Conservation (phyloP, 202 grass and related monocot species). For the Cymbopogon flexuosus region DNA sequence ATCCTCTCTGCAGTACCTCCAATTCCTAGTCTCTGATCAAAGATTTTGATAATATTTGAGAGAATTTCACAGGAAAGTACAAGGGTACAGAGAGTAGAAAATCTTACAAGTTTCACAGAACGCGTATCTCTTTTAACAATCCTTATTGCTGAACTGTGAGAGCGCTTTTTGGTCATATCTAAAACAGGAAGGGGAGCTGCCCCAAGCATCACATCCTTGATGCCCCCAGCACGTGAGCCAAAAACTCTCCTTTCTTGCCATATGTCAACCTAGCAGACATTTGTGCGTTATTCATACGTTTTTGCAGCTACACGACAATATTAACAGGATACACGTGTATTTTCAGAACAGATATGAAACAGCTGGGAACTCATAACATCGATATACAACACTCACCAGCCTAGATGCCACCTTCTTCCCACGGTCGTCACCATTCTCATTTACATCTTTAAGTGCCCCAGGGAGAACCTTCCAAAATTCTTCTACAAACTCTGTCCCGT, state of each 20-base stretch:
- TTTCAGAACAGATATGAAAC: constrained; percentile 26
- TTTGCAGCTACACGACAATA: neutral
- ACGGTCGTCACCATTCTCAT: constrained; percentile 67
- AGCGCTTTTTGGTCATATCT: constrained; percentile 83
- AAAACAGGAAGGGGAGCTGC: constrained; percentile 59
- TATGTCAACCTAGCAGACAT: constrained; percentile 70
- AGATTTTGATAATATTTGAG: constrained; percentile 19
- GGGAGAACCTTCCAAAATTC: constrained; percentile 99
- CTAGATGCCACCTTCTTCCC: constrained; percentile 72
- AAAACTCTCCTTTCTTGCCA: constrained; percentile 99
- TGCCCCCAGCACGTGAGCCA: constrained; percentile 65
- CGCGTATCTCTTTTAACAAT: constrained; percentile 80
- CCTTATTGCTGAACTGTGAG: constrained; percentile 62
- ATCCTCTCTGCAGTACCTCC: constrained; percentile 87
- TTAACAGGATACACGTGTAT: neutral
- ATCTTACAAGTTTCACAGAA: constrained; percentile 81
- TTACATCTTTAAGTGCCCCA: constrained; percentile 66
- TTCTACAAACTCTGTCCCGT: constrained; percentile 91
- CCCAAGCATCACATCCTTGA: constrained; percentile 87
- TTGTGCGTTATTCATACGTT: neutral
- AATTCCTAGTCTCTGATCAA: constrained; percentile 71
- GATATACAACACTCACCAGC: constrained; percentile 50
- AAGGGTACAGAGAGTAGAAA: neutral
- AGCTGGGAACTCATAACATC: neutral
- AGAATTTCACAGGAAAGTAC: neutral